Evolutionary conservation across 441 rosid genomes (phyloP).

Genomic region (Brassica balearica): DNA sequence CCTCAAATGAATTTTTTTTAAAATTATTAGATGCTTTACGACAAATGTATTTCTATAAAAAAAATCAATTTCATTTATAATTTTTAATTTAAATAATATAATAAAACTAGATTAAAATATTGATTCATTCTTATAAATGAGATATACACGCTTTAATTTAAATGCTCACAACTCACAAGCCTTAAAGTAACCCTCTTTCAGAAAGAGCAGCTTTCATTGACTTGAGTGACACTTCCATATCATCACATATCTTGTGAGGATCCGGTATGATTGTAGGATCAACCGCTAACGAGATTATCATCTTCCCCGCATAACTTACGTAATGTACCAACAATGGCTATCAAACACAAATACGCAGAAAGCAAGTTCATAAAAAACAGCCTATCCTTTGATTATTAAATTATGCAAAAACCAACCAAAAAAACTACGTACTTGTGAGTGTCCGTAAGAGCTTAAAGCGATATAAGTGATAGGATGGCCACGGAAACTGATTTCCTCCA

Average conservation of each 20-base stretch:
- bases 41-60: no score
- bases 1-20: no score
- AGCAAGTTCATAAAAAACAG: no score
- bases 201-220: conserved; percentile 29
- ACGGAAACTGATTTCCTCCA: conserved; percentile 71
- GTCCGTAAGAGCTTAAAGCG: conserved; percentile 39
- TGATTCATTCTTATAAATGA: not conserved
- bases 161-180: not conserved
- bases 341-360: not conserved
- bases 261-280: conserved; percentile 32
- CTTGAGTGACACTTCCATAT: conserved; percentile 31
- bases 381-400: not conserved
- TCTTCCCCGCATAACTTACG: conserved; percentile 33
- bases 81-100: no score
- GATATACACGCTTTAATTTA: not conserved
- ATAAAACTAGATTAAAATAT: not conserved
- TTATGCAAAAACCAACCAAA: not conserved
- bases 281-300: conserved; percentile 29
- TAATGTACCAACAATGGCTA: conserved; percentile 36
- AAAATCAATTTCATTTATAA: no score
- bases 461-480: conserved; percentile 60
- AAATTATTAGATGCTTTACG: no score
- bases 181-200: conserved; percentile 16
- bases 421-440: conserved; percentile 28
- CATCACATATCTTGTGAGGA: conserved; percentile 36